Conservation (phyloP, 768 basidiomycete genomes). For the Leucosporidium yakuticum region DNA sequence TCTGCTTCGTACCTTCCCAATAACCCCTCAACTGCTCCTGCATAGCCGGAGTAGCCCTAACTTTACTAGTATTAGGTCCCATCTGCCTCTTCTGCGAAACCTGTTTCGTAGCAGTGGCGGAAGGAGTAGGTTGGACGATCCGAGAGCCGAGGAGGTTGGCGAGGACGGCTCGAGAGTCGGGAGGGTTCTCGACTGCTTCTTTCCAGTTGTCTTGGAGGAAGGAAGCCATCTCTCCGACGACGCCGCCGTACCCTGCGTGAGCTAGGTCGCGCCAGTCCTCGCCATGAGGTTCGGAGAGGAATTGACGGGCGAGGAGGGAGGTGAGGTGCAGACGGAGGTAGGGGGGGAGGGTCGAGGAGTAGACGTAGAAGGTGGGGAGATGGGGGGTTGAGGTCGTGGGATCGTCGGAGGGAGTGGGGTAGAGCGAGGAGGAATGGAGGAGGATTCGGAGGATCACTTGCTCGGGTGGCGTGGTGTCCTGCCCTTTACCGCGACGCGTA, state of each 20-base stretch:
- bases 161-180: conserved; percentile 65
- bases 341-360: conserved; percentile 62
- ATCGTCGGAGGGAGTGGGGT: conserved; percentile 46
- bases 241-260: conserved; percentile 61
- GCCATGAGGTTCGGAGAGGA: conserved; percentile 42
- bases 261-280: conserved; percentile 50
- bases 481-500: no score
- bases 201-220: conserved; percentile 56
- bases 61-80: background rate
- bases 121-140: conserved; percentile 21
- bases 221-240: conserved; percentile 59
- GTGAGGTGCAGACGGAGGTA: conserved; percentile 82
- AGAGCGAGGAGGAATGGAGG: conserved; percentile 47
- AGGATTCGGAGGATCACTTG: conserved; percentile 60
- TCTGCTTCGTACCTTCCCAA: conserved; percentile 36
- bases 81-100: no score
- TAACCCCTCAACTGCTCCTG: conserved; percentile 34
- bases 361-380: conserved; percentile 67
- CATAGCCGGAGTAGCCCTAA: conserved; percentile 25
- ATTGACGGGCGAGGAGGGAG: conserved; percentile 55
- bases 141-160: conserved; percentile 33
- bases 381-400: background rate
- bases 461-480: conserved; percentile 35
- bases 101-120: conserved; percentile 4
- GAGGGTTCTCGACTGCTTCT: conserved; percentile 58